A percentile compares a stretch with the other conserved stretches of the same genome.
Evolutionary conservation across 148 eudicot genomes (phyloP).

Genomic region (Persicaria maculosa): DNA sequence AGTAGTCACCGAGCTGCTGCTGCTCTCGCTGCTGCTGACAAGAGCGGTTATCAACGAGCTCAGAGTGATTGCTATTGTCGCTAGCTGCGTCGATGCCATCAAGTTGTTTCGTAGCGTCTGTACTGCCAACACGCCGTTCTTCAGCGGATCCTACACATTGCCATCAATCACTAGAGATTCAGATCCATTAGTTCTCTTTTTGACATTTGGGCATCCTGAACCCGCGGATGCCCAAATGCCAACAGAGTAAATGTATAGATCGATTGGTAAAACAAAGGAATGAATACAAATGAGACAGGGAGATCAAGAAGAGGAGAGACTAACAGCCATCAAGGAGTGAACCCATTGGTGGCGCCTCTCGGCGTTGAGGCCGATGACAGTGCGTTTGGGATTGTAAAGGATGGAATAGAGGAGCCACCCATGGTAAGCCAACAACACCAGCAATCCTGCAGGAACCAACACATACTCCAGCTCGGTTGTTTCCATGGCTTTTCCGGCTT

Average conservation of each 20-base stretch:
- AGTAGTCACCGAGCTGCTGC: not conserved
- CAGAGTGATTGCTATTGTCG: conserved; percentile 20
- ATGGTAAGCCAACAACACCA: conserved; percentile 10
- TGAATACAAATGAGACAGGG: not conserved
- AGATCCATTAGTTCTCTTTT: too few species aligned
- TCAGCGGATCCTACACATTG: conserved; percentile 41
- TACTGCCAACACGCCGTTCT: conserved; percentile 59
- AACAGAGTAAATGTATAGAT: too few species aligned
- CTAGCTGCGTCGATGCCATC: conserved; percentile 20
- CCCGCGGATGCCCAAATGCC: too few species aligned
- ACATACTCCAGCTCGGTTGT: not conserved
- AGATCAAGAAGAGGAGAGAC: conserved; percentile 5
- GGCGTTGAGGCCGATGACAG: conserved; percentile 18
- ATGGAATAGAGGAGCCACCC: conserved; percentile 7
- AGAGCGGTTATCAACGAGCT: conserved; percentile 19
- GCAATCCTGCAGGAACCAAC: conserved; percentile 15
- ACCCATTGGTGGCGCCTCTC: conserved; percentile 15
- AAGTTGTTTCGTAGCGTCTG: conserved; percentile 38
- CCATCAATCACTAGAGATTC: not conserved
- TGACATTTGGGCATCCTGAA: too few species aligned
- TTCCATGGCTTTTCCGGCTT: not conserved
- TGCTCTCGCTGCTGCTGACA: conserved; percentile 8
- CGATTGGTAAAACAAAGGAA: not conserved
- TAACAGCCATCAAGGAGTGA: conserved; percentile 15
- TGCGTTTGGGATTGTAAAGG: not conserved